Evolutionary conservation across 768 basidiomycete genomes (phyloP).

Genomic region (Lentinula sp.): DNA sequence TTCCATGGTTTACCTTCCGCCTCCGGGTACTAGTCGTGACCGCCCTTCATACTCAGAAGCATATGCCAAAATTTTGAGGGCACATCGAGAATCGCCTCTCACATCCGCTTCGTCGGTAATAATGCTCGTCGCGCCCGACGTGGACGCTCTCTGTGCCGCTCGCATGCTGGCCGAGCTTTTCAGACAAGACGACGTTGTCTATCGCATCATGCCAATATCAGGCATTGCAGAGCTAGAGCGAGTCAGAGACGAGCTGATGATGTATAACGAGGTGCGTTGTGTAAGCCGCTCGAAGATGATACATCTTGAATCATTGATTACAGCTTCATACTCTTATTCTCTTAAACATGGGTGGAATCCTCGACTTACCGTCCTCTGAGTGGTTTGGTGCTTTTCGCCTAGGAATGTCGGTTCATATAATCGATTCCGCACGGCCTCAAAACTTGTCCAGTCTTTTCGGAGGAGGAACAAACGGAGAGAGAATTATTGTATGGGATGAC

Average conservation of each 20-base stretch:
- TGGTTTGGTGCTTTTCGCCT: constrained; percentile 73
- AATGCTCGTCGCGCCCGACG: constrained; percentile 83
- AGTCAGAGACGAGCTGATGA: constrained; percentile 57
- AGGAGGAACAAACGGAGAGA: constrained; percentile 55
- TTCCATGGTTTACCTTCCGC: constrained; percentile 62
- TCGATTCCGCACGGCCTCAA: constrained; percentile 90
- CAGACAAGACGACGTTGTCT: constrained; percentile 89
- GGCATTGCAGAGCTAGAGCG: constrained; percentile 73
- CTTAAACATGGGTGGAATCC: constrained; percentile 85
- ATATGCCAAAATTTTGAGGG: constrained; percentile 64
- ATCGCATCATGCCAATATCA: constrained; percentile 84
- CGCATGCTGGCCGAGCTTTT: constrained; percentile 86
- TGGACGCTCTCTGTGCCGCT: constrained; percentile 88
- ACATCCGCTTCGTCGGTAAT: constrained; percentile 80
- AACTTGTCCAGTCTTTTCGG: constrained; percentile 85
- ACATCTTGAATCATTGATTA: neutral
- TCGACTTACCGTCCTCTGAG: constrained; percentile 67
- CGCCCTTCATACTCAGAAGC: constrained; percentile 62
- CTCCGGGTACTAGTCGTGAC: constrained; percentile 47
- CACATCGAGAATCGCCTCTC: constrained; percentile 66
- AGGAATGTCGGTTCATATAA: constrained; percentile 76
- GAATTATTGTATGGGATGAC: constrained; percentile 91
- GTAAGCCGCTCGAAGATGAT: neutral
- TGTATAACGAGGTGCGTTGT: constrained; percentile 56
- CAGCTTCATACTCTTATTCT: constrained; percentile 88